A percentile compares a stretch with the other conserved stretches of the same genome.
Conservation (phyloP, 441 rosid genomes). For the Brassica balearica region DNA sequence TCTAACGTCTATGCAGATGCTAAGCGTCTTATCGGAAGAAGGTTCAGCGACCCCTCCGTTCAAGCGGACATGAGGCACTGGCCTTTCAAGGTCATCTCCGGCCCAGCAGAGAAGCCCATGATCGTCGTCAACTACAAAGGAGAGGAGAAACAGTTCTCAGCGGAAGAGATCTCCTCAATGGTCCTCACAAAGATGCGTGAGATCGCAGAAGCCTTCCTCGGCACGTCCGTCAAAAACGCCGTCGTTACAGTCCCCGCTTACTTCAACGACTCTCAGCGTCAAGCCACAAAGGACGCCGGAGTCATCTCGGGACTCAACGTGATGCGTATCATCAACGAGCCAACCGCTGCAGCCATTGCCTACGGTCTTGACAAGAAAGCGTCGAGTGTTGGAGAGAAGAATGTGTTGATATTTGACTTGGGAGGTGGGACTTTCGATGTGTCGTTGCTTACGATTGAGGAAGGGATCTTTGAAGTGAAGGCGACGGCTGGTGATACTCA, state of each 20-base stretch:
- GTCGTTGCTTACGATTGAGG: constrained; percentile 63
- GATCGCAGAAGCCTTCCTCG: constrained; percentile 66
- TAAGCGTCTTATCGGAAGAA: constrained; percentile 68
- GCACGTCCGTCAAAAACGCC: constrained; percentile 52
- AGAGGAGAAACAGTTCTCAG: constrained; percentile 63
- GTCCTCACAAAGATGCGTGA: constrained; percentile 62
- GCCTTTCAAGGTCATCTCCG: constrained; percentile 64
- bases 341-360: constrained; percentile 71
- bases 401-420: constrained; percentile 60
- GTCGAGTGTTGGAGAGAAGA: constrained; percentile 59
- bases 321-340: constrained; percentile 57
- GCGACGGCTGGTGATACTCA: constrained; percentile 71
- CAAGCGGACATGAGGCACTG: constrained; percentile 60
- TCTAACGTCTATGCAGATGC: constrained; percentile 50
- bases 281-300: constrained; percentile 58
- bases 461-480: constrained; percentile 70
- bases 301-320: constrained; percentile 54
- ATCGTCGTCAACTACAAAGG: constrained; percentile 58
- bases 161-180: constrained; percentile 66
- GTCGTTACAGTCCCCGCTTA: constrained; percentile 73
- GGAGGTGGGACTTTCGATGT: constrained; percentile 79
- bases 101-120: constrained; percentile 69
- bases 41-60: constrained; percentile 57
- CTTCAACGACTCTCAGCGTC: constrained; percentile 65
- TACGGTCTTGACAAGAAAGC: constrained; percentile 70